A percentile compares a stretch with the other conserved stretches of the same genome.
These are phyloP conservation scores for Exophiala alcalophila DNA, from an alignment of 2,329 filamentous ascomycete species.

Conservation along the genomic window DNA sequence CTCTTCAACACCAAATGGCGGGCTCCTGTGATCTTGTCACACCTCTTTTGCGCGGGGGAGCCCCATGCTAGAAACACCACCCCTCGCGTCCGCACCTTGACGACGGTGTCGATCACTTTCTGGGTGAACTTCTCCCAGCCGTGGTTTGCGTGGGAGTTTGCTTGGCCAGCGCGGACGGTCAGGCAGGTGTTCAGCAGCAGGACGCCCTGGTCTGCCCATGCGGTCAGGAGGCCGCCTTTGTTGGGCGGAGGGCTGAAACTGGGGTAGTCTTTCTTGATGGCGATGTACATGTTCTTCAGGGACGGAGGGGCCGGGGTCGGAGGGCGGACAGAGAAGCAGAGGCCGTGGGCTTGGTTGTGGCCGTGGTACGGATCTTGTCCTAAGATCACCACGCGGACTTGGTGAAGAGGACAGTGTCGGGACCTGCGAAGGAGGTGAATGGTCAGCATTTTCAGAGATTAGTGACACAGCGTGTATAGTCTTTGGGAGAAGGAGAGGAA, in stretches of 20 bases:
- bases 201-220: conserved; percentile 92
- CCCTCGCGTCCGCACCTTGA: conserved; percentile 69
- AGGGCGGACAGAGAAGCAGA: conserved; percentile 90
- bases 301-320: conserved; percentile 86
- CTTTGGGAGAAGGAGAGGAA: background rate
- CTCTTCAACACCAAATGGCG: conserved; percentile 80
- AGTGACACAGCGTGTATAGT: no score
- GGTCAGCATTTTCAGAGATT: background rate
- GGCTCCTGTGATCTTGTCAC: conserved; percentile 61
- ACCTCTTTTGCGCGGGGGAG: conserved; percentile 74
- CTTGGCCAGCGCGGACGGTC: conserved; percentile 84
- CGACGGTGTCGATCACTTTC: conserved; percentile 82
- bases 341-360: conserved; percentile 87
- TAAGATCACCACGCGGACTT: conserved; percentile 86
- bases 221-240: conserved; percentile 76
- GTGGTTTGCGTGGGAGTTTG: conserved; percentile 78
- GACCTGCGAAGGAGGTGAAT: conserved; percentile 61
- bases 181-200: conserved; percentile 92
- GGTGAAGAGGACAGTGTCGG: conserved; percentile 81
- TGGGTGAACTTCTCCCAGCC: conserved; percentile 96
- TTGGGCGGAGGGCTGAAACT: conserved; percentile 71
- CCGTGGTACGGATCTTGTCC: conserved; percentile 99
- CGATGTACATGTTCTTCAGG: conserved; percentile 89
- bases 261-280: conserved; percentile 84
- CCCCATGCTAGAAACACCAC: conserved; percentile 98